Evolutionary conservation across 164 flowering plant genomes (phyloP).

Genomic region (Santalum album): DNA sequence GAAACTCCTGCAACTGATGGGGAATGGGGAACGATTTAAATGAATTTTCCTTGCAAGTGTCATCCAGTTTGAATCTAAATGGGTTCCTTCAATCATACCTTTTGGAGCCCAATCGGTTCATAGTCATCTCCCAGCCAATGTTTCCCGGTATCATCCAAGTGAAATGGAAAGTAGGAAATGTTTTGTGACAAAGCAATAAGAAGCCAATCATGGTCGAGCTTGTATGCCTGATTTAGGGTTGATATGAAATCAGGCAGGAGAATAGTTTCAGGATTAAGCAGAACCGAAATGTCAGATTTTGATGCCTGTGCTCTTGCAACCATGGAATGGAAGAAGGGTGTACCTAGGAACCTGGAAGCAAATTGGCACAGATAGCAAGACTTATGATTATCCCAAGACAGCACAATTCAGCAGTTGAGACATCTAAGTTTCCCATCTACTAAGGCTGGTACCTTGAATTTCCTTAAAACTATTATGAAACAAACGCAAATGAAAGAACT

Average conservation of each 20-base stretch:
- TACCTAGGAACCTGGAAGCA: conserved; percentile 63
- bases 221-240: conserved; percentile 41
- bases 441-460: too few relatives aligned
- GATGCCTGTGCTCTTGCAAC: conserved; percentile 60
- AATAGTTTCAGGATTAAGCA: conserved; percentile 60
- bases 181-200: conserved; percentile 48
- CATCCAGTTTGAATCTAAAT: conserved; percentile 26
- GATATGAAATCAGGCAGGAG: conserved; percentile 64
- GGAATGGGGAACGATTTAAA: conserved; percentile 23
- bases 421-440: too few relatives aligned
- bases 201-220: conserved; percentile 77
- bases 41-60: conserved; percentile 8
- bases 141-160: conserved; percentile 40
- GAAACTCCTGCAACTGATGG: conserved; percentile 76
- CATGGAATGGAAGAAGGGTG: conserved; percentile 96
- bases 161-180: conserved; percentile 49
- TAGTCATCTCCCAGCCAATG: conserved; percentile 53
- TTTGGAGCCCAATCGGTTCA: conserved; percentile 21
- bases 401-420: too few relatives aligned
- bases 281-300: conserved; percentile 53
- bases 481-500: too few relatives aligned
- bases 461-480: too few relatives aligned
- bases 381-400: too few relatives aligned
- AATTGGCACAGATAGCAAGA: background rate
- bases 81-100: conserved; percentile 41